phyloP scores from a whole-genome alignment of 2,329 filamentous ascomycete species.

The Exophiala calicioides region DNA sequence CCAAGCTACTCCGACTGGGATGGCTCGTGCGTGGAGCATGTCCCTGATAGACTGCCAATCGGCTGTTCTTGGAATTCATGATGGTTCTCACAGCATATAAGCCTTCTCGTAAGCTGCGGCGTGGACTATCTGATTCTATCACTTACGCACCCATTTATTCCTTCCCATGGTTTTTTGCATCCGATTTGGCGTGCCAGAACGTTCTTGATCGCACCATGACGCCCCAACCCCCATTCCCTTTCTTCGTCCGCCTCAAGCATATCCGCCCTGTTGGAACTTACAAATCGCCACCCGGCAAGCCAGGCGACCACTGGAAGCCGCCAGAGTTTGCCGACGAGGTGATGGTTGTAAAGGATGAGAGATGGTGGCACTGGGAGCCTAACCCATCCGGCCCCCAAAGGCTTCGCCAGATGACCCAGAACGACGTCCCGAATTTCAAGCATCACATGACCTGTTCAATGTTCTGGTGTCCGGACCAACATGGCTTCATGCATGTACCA shows the following conservation, averaged over 20 bases:
- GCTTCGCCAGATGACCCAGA: not conserved
- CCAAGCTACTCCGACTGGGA: not conserved
- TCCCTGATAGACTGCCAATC: no score
- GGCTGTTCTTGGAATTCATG: no score
- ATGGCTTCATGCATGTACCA: conserved; percentile 14
- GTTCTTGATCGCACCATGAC: not conserved
- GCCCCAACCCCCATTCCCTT: not conserved
- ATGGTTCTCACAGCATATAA: no score
- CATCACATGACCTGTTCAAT: conserved; percentile 9
- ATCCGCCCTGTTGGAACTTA: not conserved
- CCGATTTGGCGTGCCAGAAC: no score
- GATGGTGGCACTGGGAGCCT: conserved; percentile 17
- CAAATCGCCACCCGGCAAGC: not conserved
- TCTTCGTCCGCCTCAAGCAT: conserved; percentile 10
- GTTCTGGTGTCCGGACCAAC: conserved; percentile 19
- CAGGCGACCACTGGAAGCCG: conserved; percentile 13
- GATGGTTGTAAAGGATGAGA: not conserved
- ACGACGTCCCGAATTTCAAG: not conserved
- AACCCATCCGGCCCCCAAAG: not conserved
- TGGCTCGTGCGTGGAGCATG: not conserved
- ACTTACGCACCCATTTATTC: no score
- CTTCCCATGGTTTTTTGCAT: no score
- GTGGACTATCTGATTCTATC: no score
- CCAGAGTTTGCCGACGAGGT: not conserved
- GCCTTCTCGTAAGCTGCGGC: no score